A percentile compares a stretch with the other conserved stretches of the same genome.
These are phyloP conservation scores for Verticillium nubilum DNA, from an alignment of 2,329 filamentous ascomycete genomes.

Conservation along the genomic window DNA sequence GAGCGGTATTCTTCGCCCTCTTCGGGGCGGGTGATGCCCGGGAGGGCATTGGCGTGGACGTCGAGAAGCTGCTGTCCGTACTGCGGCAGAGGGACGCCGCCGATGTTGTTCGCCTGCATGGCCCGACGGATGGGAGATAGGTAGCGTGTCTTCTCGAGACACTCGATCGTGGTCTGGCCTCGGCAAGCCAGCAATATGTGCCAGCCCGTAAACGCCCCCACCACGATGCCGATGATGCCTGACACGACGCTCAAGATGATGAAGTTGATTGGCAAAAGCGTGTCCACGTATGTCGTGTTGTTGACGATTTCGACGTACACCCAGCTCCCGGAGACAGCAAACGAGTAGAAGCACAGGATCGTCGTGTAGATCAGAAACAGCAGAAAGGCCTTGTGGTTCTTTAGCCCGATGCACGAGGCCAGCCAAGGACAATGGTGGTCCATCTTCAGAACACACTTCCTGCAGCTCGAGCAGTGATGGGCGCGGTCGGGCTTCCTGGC, in stretches of 20 bases:
- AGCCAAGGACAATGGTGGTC: constrained; percentile 99
- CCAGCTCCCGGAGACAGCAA: constrained; percentile 73
- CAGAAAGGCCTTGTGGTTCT: constrained; percentile 93
- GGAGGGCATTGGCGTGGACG: constrained; percentile 75
- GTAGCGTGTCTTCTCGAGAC: constrained; percentile 91
- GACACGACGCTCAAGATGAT: constrained; percentile 81
- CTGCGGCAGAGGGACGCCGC: constrained; percentile 46
- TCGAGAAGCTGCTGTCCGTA: constrained; percentile 73
- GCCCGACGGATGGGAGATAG: constrained; percentile 71
- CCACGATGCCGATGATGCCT: constrained; percentile 85
- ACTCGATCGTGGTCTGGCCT: constrained; percentile 93
- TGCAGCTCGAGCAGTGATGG: constrained; percentile 94
- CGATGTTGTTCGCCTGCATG: constrained; percentile 55
- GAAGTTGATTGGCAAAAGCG: constrained; percentile 81
- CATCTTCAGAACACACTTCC: constrained; percentile 96
- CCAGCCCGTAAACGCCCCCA: constrained; percentile 87
- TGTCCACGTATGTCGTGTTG: constrained; percentile 65
- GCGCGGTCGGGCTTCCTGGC: constrained; percentile 89
- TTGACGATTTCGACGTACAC: constrained; percentile 77
- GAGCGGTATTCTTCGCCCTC: constrained; percentile 63
- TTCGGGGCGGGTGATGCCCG: constrained; percentile 73
- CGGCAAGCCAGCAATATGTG: constrained; percentile 75
- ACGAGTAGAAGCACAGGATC: constrained; percentile 77
- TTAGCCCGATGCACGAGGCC: constrained; percentile 87
- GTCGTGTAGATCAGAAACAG: constrained; percentile 88